Percentiles rank a stretch among this genome's conserved stretches.
These are phyloP conservation scores for Naganishia friedmannii DNA, from an alignment of 768 basidiomycete genomes.

Conservation along the genomic window DNA sequence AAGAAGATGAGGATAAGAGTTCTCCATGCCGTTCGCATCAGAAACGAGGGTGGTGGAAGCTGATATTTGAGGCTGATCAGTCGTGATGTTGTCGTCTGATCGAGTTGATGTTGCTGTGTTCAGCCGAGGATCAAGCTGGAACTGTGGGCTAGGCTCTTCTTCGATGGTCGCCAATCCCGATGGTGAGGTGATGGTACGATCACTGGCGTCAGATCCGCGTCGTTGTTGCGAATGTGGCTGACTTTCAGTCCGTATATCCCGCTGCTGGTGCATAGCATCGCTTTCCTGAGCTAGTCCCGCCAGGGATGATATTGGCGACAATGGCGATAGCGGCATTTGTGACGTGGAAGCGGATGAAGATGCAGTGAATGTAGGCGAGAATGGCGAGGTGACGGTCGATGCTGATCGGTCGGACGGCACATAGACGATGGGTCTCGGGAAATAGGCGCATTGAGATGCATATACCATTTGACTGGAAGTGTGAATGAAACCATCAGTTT, in stretches of 20 bases:
- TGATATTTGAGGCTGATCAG: neutral
- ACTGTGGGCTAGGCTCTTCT: neutral
- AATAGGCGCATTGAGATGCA: slow-evolving; percentile 25
- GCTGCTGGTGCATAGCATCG: neutral
- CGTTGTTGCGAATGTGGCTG: neutral
- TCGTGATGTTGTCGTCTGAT: neutral
- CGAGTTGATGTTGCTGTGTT: neutral
- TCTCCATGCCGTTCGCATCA: neutral
- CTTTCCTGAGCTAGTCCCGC: neutral
- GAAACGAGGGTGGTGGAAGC: neutral
- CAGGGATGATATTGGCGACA: neutral
- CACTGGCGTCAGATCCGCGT: neutral
- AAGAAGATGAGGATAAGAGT: neutral
- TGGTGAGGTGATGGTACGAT: neutral
- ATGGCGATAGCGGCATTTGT: neutral
- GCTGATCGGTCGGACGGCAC: neutral
- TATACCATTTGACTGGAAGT: slow-evolving; percentile 22
- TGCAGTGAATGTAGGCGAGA: neutral
- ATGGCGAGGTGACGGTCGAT: neutral
- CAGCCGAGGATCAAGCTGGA: neutral
- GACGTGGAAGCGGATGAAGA: neutral
- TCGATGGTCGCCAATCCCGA: neutral
- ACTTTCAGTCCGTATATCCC: neutral
- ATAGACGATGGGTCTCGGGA: slow-evolving; percentile 9
- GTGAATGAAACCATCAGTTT: neutral